Percentiles rank a stretch among this genome's conserved stretches.
These are phyloP conservation scores for Melaleuca alternifolia DNA, from an alignment of 345 rosid species.

Conservation along the genomic window DNA sequence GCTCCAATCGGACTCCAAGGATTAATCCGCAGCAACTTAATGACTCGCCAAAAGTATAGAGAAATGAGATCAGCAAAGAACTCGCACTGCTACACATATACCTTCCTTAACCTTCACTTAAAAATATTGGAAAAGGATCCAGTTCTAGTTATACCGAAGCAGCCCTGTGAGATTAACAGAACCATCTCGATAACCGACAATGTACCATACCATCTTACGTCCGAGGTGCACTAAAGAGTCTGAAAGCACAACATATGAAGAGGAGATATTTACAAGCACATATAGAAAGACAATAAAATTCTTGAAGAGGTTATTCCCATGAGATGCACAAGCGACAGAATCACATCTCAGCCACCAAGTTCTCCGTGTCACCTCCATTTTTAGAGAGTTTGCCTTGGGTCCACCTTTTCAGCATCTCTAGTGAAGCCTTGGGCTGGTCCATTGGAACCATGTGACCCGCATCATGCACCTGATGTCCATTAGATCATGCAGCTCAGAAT, in stretches of 20 bases:
- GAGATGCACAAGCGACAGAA: background rate
- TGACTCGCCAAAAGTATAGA: background rate
- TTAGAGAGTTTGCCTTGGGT: slow-evolving; percentile 37
- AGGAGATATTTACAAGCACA: slow-evolving; percentile 7
- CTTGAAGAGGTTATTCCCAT: background rate
- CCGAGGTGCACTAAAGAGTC: background rate
- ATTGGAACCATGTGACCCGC: slow-evolving; percentile 99
- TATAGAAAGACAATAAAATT: background rate
- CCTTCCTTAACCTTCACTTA: background rate
- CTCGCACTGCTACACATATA: background rate
- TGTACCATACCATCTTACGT: background rate
- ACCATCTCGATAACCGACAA: background rate
- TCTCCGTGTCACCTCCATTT: slow-evolving; percentile 6
- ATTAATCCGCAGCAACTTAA: background rate
- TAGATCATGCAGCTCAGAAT: background rate
- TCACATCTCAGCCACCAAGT: slow-evolving; percentile 66
- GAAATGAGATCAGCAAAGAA: background rate
- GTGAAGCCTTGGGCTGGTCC: slow-evolving; percentile 90
- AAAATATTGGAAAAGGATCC: background rate
- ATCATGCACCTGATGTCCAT: slow-evolving; percentile 49
- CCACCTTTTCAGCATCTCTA: slow-evolving; percentile 89
- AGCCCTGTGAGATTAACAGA: background rate
- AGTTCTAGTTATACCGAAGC: background rate
- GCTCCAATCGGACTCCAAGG: background rate
- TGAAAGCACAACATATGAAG: slow-evolving; percentile 2